Base-by-base conservation (phyloP, 2,329 filamentous ascomycete species). In the Penicillium frequentans region DNA sequence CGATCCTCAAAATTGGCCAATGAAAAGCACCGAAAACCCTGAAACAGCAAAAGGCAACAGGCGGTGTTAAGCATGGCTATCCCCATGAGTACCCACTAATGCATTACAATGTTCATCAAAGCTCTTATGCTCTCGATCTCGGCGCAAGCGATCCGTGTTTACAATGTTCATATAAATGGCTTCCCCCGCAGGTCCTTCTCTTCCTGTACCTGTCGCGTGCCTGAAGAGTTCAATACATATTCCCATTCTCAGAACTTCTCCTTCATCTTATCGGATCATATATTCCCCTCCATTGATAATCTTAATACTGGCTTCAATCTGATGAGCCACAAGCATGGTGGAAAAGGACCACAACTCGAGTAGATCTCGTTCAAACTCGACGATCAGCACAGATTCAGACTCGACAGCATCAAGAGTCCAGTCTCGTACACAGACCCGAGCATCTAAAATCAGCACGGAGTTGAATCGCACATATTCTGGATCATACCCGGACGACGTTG, bases 21-120 rank as follows among this genome's bases (percentile, higher is more conserved):
- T 59, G n/a, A 43, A 24, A 23, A 35, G 23, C 16, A 5, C 2
- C 5, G 23, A 27, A 14, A 35, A 31, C 2, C 23, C 9, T 26
- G 23, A 33, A n/a, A 35, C n/a, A 11, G 19, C 9, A 35, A 26
- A 39, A 35, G 23, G 16, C 10, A 37, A n/a, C 26, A 39, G 16
- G 46, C 54, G 59, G 57, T 19, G n/a, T 57, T 59, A 61, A 56
- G 35, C 39, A 26, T 16, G 11, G 5, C 29, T 58, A 57, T 61
- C 54, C 54, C 57, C 59, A 55, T 50, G 9, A 23, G 47, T 37
- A 33, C 21, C 35, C 44, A 24, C 24, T 48, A 26, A 45, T 57
- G 56, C 59, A 55, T 49, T 52, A 21, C 31, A 27, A 21, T 23
- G 43, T 9, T 26, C 24, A 26, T 43, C 48, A 45, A 24, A 52